A percentile compares a stretch with the other conserved stretches of the same genome.
Conservation (phyloP, 805 yeast genomes). For the Zygosaccharomyces siamensis region DNA sequence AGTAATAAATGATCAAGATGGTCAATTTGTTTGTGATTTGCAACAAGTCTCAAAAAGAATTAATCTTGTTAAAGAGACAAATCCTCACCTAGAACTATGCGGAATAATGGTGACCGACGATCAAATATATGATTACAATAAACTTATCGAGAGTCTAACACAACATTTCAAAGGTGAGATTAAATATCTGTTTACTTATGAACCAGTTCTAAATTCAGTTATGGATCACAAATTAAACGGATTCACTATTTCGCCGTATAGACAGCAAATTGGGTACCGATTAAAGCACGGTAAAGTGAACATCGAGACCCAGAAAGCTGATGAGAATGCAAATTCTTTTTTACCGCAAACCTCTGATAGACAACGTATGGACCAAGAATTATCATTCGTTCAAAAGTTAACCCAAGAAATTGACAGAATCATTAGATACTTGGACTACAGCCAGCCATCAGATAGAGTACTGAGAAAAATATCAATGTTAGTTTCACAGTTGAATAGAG, state of each 20-base stretch:
- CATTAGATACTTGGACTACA: constrained; percentile 17
- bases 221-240: constrained; percentile 3
- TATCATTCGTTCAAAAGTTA: constrained; percentile 10
- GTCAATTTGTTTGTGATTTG: constrained; percentile 9
- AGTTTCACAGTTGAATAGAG: constrained; percentile 19
- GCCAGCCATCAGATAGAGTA: constrained; percentile 14
- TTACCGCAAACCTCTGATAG: background rate
- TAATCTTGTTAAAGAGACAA: constrained; percentile 7
- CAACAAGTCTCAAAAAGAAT: constrained; percentile 9
- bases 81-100: constrained; percentile 6
- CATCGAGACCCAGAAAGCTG: background rate
- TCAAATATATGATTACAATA: constrained; percentile 10
- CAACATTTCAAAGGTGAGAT: background rate
- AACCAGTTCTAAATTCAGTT: constrained; percentile 9
- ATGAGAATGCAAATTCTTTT: background rate
- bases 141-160: background rate
- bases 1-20: constrained; percentile 1
- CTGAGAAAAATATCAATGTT: constrained; percentile 22
- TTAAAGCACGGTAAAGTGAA: background rate
- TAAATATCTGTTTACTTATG: constrained; percentile 12
- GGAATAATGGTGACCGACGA: constrained; percentile 14
- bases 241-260: constrained; percentile 1
- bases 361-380: constrained; percentile 6
- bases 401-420: constrained; percentile 18
- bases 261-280: constrained; percentile 2